phyloP scores from a whole-genome alignment of 2,329 filamentous ascomycete species.

The Coleophoma crateriformis region DNA sequence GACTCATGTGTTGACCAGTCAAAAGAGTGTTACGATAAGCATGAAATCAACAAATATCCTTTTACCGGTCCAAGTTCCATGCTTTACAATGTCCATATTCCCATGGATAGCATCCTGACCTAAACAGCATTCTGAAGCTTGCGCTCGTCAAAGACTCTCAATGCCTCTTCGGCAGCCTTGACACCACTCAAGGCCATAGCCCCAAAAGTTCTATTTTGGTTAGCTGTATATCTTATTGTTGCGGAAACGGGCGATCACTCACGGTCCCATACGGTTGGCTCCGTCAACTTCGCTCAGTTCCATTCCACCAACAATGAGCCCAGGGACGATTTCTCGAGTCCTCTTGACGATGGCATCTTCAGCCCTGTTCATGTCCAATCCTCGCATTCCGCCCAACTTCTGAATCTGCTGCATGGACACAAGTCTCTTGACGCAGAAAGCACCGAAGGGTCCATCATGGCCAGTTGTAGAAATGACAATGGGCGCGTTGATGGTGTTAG shows the following conservation, averaged over 20 bases:
- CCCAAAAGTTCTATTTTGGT: constrained; percentile 66
- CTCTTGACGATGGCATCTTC: constrained; percentile 93
- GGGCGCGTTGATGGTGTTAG: constrained; percentile 92
- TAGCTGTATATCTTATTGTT: not conserved
- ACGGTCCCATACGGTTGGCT: constrained; percentile 76
- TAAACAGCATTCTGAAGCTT: constrained; percentile 69
- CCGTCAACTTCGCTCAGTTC: constrained; percentile 87
- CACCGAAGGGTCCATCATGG: constrained; percentile 86
- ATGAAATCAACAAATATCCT: too few relatives aligned
- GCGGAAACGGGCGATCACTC: constrained; percentile 1
- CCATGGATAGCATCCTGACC: not conserved
- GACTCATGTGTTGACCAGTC: too few relatives aligned
- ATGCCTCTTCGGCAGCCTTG: constrained; percentile 84
- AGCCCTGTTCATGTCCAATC: constrained; percentile 84
- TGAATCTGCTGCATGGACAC: constrained; percentile 82
- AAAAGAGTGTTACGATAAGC: too few relatives aligned
- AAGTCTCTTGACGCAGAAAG: constrained; percentile 85
- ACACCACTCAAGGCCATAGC: constrained; percentile 85
- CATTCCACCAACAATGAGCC: constrained; percentile 92
- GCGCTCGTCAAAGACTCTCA: constrained; percentile 71
- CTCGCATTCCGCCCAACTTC: constrained; percentile 86
- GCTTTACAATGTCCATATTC: not conserved
- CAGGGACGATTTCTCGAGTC: constrained; percentile 81
- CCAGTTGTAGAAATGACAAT: constrained; percentile 85
- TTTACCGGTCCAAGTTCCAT: not conserved